Conservation (phyloP, 23 red algal genomes). For the Cyanidium caldarium region DNA sequence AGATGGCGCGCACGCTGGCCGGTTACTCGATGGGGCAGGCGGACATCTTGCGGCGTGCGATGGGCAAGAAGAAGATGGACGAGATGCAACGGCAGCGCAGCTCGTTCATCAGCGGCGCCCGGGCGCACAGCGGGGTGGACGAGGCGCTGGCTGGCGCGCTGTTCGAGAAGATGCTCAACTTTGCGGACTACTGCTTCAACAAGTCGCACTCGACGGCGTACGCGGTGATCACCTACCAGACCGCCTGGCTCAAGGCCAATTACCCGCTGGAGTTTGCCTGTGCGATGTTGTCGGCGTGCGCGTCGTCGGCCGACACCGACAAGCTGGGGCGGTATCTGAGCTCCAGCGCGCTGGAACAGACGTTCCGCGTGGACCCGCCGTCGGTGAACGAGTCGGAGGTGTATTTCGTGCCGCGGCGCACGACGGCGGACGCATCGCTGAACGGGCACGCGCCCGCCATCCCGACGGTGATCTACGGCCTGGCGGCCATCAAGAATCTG, state of each 20-base stretch:
- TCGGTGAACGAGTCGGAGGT: constrained; percentile 42
- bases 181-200: constrained; percentile 99
- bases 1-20: constrained; percentile 67
- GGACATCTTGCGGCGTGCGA: constrained; percentile 79
- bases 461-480: constrained; percentile 28
- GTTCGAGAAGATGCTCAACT: constrained; percentile 72
- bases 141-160: constrained; percentile 23
- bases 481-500: constrained; percentile 75
- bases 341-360: constrained; percentile 18
- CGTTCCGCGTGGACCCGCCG: constrained; percentile 29
- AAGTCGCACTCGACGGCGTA: constrained; percentile 92
- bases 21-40: constrained; percentile 91
- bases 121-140: constrained; percentile 15
- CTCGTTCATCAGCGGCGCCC: constrained; percentile 49
- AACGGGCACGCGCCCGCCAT: neutral
- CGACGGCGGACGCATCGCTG: neutral
- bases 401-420: constrained; percentile 28
- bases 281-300: constrained; percentile 46
- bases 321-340: constrained; percentile 52
- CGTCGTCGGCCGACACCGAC: constrained; percentile 24
- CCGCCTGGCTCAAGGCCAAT: constrained; percentile 81
- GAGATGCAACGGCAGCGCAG: constrained; percentile 65
- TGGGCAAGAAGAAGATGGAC: constrained; percentile 94
- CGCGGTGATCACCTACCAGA: constrained; percentile 80
- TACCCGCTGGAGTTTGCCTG: constrained; percentile 70